These are phyloP conservation scores for Talaromyces piceae DNA, from an alignment of 2,329 filamentous ascomycete genomes.

Conservation along the genomic window DNA sequence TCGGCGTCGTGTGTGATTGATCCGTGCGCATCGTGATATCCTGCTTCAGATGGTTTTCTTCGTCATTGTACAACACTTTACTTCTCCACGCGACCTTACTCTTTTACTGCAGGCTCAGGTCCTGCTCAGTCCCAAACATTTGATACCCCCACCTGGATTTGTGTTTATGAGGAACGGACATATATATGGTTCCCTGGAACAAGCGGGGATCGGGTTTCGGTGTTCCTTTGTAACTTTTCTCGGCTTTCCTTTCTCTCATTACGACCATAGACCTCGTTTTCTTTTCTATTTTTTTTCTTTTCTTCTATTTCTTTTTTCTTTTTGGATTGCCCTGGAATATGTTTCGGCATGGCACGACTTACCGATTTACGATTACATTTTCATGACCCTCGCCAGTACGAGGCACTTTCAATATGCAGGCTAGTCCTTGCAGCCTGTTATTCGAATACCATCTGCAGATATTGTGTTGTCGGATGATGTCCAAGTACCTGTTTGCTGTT, in stretches of 20 bases:
- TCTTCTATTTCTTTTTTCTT: too few species aligned
- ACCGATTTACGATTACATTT: constrained; percentile 13
- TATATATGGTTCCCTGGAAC: constrained; percentile 3
- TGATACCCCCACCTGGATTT: constrained; percentile 17
- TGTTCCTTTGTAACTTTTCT: constrained; percentile 13
- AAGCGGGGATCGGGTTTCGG: constrained; percentile 1
- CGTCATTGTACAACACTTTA: constrained; percentile 18
- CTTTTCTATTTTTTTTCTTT: too few species aligned
- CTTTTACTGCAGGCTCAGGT: constrained; percentile 16
- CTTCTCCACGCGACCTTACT: constrained; percentile 3
- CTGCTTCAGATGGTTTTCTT: constrained; percentile 10
- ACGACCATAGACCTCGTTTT: constrained; percentile 36
- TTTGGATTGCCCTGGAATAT: constrained; percentile 24
- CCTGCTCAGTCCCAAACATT: constrained; percentile 18
- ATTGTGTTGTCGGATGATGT: constrained; percentile 3
- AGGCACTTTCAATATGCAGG: constrained; percentile 7
- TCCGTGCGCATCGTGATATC: constrained; percentile 13
- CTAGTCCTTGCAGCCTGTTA: constrained; percentile 7
- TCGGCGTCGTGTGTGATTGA: constrained; percentile 10
- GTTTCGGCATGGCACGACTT: constrained; percentile 12
- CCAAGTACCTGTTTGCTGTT: not conserved
- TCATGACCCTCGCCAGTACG: constrained; percentile 30
- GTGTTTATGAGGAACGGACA: constrained; percentile 10
- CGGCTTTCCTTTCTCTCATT: constrained; percentile 14
- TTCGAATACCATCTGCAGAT: constrained; percentile 13